These are phyloP conservation scores for Phyllosticta citriasiana DNA, from an alignment of 2,329 filamentous ascomycete species.

Conservation along the genomic window DNA sequence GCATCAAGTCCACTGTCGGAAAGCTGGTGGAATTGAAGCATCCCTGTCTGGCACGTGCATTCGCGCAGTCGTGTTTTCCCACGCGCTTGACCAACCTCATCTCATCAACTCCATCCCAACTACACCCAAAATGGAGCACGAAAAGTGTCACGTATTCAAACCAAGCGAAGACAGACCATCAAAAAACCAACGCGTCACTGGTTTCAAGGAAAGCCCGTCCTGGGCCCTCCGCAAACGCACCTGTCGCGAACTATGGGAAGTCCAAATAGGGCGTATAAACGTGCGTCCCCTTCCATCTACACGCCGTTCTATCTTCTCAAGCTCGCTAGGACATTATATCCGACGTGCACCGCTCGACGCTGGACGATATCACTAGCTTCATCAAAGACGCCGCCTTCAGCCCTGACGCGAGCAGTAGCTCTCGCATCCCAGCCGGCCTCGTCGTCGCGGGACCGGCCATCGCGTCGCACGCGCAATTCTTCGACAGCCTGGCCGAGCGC, in stretches of 20 bases:
- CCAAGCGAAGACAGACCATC: constrained; percentile 27
- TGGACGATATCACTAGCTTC: constrained; percentile 30
- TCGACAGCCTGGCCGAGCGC: constrained; percentile 36
- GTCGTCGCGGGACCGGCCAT: constrained; percentile 72
- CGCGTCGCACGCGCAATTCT: constrained; percentile 64
- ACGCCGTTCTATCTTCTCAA: not conserved
- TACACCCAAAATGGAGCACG: constrained; percentile 33
- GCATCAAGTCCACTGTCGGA: not conserved
- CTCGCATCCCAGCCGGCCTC: constrained; percentile 57
- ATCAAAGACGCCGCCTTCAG: constrained; percentile 21
- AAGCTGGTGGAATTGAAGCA: not conserved
- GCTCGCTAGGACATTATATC: constrained; percentile 25
- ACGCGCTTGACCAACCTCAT: not conserved
- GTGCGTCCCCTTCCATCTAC: constrained; percentile 26
- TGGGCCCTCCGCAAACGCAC: constrained; percentile 44
- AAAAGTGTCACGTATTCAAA: constrained; percentile 38
- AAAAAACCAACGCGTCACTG: constrained; percentile 31
- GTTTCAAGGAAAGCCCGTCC: constrained; percentile 22
- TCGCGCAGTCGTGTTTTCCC: constrained; percentile 1
- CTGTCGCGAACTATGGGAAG: constrained; percentile 55
- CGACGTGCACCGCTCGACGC: constrained; percentile 29
- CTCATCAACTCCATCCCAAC: not conserved
- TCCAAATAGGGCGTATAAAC: constrained; percentile 54
- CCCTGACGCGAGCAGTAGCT: constrained; percentile 15
- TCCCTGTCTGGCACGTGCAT: constrained; percentile 5